Percentiles rank a stretch among this genome's conserved stretches.
phyloP scores from a whole-genome alignment of 2,329 filamentous ascomycete genomes.

The Fusarium anthophilum region DNA sequence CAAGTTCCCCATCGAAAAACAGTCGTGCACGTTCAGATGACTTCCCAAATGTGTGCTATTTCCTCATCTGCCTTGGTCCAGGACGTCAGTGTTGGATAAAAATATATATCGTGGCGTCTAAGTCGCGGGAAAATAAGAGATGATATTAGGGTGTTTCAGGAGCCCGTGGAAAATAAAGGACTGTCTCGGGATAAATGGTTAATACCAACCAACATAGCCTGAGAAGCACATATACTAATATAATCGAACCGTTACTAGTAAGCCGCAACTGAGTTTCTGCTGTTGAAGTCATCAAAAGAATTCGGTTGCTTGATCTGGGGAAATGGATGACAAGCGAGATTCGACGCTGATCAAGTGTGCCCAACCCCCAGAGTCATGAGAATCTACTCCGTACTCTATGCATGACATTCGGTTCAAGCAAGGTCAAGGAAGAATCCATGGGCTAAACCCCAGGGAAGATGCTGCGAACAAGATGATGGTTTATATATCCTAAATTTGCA shows the following conservation, averaged over 20 bases:
- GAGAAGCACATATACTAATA: not conserved
- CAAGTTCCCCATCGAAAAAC: not conserved
- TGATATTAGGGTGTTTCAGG: conserved; percentile 41
- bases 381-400: not conserved
- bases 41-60: not conserved
- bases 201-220: not conserved
- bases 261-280: not conserved
- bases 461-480: not conserved
- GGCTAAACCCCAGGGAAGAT: conserved; percentile 3
- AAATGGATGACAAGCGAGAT: conserved; percentile 25
- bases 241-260: not conserved
- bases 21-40: not conserved
- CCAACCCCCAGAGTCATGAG: not conserved
- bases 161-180: conserved; percentile 1
- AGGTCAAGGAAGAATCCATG: conserved; percentile 1
- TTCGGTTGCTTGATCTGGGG: conserved; percentile 1
- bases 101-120: conserved; percentile 4
- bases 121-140: conserved; percentile 9
- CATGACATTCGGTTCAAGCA: not conserved
- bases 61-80: not conserved
- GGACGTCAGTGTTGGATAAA: not conserved
- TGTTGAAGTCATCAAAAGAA: not conserved
- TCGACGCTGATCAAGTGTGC: not conserved
- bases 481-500: not conserved
- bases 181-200: conserved; percentile 23